These are phyloP conservation scores for Vigna trinervia DNA, from an alignment of 306 rosid genomes.

Conservation along the genomic window DNA sequence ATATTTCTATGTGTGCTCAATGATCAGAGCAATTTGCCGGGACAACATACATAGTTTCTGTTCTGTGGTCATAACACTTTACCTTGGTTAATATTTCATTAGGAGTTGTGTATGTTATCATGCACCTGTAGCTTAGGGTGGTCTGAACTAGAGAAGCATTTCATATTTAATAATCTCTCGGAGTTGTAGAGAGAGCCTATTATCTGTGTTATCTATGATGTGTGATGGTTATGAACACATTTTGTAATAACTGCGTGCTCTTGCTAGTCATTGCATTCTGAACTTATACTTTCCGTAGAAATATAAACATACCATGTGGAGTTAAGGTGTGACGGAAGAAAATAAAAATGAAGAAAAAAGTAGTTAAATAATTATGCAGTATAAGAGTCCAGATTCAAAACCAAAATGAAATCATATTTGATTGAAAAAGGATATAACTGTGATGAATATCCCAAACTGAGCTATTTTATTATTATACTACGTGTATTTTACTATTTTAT, in stretches of 20 bases:
- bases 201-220: background rate
- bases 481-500: background rate
- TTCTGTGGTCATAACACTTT: background rate
- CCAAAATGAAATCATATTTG: too few species aligned
- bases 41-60: background rate
- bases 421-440: too few species aligned
- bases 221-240: slow-evolving; percentile 19
- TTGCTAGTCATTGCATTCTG: slow-evolving; percentile 4
- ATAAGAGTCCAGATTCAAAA: too few species aligned
- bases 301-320: background rate
- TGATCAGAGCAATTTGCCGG: slow-evolving; percentile 20
- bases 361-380: too few species aligned
- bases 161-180: background rate
- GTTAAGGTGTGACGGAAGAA: too few species aligned
- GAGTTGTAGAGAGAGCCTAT: background rate
- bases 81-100: background rate
- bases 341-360: too few species aligned
- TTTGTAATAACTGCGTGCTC: slow-evolving; percentile 17
- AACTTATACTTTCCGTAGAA: slow-evolving; percentile 8
- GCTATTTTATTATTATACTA: background rate
- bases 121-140: background rate
- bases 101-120: background rate
- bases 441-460: slow-evolving; percentile 12
- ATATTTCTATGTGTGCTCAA: background rate
- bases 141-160: slow-evolving; percentile 2